Conservation (phyloP, 495 filamentous ascomycete species). For the Endocarpon pusillum region DNA sequence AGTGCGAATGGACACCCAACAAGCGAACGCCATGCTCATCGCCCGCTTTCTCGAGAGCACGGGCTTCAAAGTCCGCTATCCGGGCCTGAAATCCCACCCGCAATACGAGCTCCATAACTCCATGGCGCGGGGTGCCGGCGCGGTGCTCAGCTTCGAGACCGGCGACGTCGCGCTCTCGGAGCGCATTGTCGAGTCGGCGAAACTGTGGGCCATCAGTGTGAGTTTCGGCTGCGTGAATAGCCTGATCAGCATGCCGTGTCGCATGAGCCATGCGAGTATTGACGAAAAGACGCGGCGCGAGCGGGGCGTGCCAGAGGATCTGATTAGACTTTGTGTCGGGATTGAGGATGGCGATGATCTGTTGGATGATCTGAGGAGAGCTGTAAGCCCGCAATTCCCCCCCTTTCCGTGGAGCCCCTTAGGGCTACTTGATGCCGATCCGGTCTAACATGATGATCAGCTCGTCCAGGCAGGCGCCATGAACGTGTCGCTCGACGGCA, state of each 20-base stretch:
- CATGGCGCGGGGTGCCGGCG: slow-evolving; percentile 84
- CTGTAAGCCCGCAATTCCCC: slow-evolving; percentile 38
- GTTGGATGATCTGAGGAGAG: slow-evolving; percentile 79
- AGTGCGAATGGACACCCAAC: slow-evolving; percentile 97
- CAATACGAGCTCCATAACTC: slow-evolving; percentile 93
- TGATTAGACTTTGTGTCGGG: slow-evolving; percentile 87
- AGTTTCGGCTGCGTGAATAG: slow-evolving; percentile 97
- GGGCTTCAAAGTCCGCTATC: slow-evolving; percentile 90
- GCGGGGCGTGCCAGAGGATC: slow-evolving; percentile 84
- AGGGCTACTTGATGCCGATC: neutral
- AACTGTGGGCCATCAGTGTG: slow-evolving; percentile 87
- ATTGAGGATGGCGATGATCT: slow-evolving; percentile 90
- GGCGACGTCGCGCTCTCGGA: slow-evolving; percentile 67
- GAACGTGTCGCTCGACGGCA: slow-evolving; percentile 60
- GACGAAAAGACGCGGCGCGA: slow-evolving; percentile 84
- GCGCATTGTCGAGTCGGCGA: slow-evolving; percentile 81
- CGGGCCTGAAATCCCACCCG: slow-evolving; percentile 80
- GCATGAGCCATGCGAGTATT: slow-evolving; percentile 98
- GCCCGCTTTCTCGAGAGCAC: slow-evolving; percentile 81
- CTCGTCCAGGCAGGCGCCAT: slow-evolving; percentile 90
- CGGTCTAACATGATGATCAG: slow-evolving; percentile 26
- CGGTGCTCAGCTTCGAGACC: slow-evolving; percentile 90
- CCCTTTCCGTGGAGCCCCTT: neutral
- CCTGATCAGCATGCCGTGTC: slow-evolving; percentile 96
- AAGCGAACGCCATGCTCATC: slow-evolving; percentile 75